Evolutionary conservation across 176 grass and related monocot species (phyloP).

Genomic region (Oryza coarctata): DNA sequence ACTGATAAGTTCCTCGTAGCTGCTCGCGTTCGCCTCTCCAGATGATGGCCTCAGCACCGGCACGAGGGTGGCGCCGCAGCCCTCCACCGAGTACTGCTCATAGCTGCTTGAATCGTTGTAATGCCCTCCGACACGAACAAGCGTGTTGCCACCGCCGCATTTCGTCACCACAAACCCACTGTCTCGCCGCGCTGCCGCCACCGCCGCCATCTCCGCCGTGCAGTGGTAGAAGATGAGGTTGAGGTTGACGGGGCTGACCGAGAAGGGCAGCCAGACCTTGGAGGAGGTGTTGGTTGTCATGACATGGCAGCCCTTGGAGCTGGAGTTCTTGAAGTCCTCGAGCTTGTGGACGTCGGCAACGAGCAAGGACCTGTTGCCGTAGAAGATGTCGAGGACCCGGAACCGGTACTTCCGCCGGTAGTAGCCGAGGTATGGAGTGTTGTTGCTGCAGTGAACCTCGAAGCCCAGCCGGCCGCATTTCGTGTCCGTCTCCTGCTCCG

Average conservation of each 20-base stretch:
- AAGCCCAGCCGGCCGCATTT: conserved; percentile 4
- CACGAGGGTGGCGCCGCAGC: conserved; percentile 30
- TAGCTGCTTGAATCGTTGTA: neutral
- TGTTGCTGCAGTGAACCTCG: conserved; percentile 25
- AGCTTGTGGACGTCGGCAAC: conserved; percentile 29
- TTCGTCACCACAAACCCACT: conserved; percentile 7
- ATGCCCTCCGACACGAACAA: neutral
- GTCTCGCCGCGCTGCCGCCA: neutral
- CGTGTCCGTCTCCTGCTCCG: conserved; percentile 9
- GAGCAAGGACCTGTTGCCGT: conserved; percentile 2
- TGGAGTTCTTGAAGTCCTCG: neutral
- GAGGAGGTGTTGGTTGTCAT: conserved; percentile 3
- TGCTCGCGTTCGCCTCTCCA: neutral
- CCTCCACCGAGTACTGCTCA: neutral
- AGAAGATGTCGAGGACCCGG: conserved; percentile 35
- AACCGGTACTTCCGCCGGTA: neutral
- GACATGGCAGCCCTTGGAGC: neutral
- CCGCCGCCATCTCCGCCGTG: neutral
- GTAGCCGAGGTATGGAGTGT: too few species aligned
- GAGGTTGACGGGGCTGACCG: conserved; percentile 12
- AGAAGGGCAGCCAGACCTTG: conserved; percentile 17
- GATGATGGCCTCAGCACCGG: neutral
- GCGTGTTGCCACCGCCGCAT: neutral
- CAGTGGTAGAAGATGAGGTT: conserved; percentile 40
- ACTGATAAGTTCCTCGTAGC: conserved; percentile 27